Evolutionary conservation across 768 basidiomycete species (phyloP), one percentile per base, ranked within the genome.

Genomic region (Agaricus sinodeliciosus): DNA sequence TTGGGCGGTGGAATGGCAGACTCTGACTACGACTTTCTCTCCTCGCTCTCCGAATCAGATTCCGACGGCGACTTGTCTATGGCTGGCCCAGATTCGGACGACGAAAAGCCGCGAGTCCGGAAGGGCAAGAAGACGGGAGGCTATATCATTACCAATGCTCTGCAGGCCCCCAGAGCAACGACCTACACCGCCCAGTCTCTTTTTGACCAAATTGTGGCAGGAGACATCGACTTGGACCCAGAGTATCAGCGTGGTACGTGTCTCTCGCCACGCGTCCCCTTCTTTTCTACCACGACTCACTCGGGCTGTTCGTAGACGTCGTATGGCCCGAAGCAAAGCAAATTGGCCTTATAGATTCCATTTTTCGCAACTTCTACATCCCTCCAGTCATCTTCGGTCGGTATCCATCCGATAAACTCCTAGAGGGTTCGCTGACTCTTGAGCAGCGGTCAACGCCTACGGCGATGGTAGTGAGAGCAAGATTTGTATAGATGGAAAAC

Each of bases 301-400:
- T 28, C 18, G 40, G n/a, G 27, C 13, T 6, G 37, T 54, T 40
- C 12, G 9, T 47, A 87, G 87, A 83, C 43, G 80, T 91, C 36
- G 90, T 92, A 0, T 92, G 89, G 90, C 73, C 85, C 0, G 84
- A 87, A 55, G 59, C 71, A 2, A 90, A 90, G 65, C 87, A 90
- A 63, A 77, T 83, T 18, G 79, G 80, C 0, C 73, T 92, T 25
- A 81, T 92, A 39, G 90, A 91, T 63, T 87, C 85, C 1, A 73
- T 90, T 9, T 79, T 87, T 55, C 81, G 85, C 41, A 89, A 90
- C 61, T 89, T 82, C 55, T 89, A 88, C 51, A 62, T 65, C 8
- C 64, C 64, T 0, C 86, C 86, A 0, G 69, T 87, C 40, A 87
- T 87, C 19, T 88, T 88, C 50, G 76, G 82, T 82, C 56, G n/a